Evolutionary conservation across 257 asterid genomes (phyloP).

Genomic region (Sherardia arvensis): DNA sequence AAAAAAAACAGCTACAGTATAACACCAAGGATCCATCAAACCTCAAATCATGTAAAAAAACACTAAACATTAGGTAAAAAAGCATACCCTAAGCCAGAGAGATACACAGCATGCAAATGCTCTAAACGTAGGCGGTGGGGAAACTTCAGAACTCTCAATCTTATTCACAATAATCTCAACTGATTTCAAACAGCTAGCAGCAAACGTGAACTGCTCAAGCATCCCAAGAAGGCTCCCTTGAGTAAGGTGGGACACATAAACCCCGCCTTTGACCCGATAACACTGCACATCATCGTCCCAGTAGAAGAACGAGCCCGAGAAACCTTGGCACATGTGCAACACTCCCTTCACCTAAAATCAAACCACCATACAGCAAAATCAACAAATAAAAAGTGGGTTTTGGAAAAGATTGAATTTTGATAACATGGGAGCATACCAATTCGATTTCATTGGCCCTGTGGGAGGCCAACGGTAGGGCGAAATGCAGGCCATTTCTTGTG

Average conservation of each 20-base stretch:
- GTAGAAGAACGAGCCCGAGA: slow-evolving; percentile 49
- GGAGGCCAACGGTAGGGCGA: slow-evolving; percentile 50
- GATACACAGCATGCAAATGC: slow-evolving; percentile 72
- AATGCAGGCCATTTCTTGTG: slow-evolving; percentile 51
- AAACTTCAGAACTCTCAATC: slow-evolving; percentile 44
- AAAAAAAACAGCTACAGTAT: background rate
- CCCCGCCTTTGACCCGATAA: slow-evolving; percentile 51
- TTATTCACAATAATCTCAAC: slow-evolving; percentile 49
- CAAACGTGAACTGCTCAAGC: slow-evolving; percentile 48
- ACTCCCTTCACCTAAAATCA: slow-evolving; percentile 41
- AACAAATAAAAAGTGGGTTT: background rate
- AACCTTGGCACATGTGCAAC: slow-evolving; percentile 86
- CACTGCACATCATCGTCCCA: slow-evolving; percentile 51
- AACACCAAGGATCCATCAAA: background rate
- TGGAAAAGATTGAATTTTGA: background rate
- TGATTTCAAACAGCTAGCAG: slow-evolving; percentile 61
- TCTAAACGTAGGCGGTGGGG: slow-evolving; percentile 76
- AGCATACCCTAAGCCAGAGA: slow-evolving; percentile 60
- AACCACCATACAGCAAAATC: background rate
- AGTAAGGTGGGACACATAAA: slow-evolving; percentile 68
- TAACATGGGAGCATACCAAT: slow-evolving; percentile 34
- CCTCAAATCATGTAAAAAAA: background rate
- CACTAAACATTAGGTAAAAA: background rate
- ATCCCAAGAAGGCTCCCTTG: slow-evolving; percentile 60
- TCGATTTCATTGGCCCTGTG: slow-evolving; percentile 63